Evolutionary conservation across 805 yeast species (phyloP), one percentile per base, ranked within the genome.

Genomic region (Millerago galiae): DNA sequence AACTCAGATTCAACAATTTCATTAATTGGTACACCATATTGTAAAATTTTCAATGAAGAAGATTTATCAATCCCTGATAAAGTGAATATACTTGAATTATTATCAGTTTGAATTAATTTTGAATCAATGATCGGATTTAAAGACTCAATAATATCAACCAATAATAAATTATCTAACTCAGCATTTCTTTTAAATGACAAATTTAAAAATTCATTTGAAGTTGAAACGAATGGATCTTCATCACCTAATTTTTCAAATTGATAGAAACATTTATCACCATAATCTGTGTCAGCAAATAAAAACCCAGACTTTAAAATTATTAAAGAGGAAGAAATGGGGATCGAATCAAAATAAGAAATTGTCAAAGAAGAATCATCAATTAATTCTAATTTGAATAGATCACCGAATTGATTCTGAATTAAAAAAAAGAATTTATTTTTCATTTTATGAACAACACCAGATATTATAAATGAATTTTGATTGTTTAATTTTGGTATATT

Each of bases 221-320:
- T 58, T 3, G 60, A 53, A 30, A 46, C 58, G 53, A 40, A 63
- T 18, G 70, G 71, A 12, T 64, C 75, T 18, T 73, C 79, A 37
- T 75, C 80, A 1, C 95, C 96, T 35, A 89, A 63, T 38, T 74
- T 74, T 47, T 83, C 87, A 53, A 91, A 83, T 58, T 88, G 96
- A 54, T 81, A 86, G n/a, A 85, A 66, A 15, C 67, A 60, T 52
- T 81, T 85, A 53, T 82, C 79, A 25, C 82, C 79, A 43, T 67
- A 60, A 44, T 81, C 81, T 8, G 79, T 65, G 47, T 81, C 79
- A 1, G 82, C 83, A 58, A 77, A 85, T 30, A 91, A 53, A 49
- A 79, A 83, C 0, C 98, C 99, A 7, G 84, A 73, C 49, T 74
- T 81, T 48, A 89, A 70, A 34, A 91, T 76, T 32, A 71, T 66